Conservation (phyloP, 305 asterid species). For the Plantago coronopus region DNA sequence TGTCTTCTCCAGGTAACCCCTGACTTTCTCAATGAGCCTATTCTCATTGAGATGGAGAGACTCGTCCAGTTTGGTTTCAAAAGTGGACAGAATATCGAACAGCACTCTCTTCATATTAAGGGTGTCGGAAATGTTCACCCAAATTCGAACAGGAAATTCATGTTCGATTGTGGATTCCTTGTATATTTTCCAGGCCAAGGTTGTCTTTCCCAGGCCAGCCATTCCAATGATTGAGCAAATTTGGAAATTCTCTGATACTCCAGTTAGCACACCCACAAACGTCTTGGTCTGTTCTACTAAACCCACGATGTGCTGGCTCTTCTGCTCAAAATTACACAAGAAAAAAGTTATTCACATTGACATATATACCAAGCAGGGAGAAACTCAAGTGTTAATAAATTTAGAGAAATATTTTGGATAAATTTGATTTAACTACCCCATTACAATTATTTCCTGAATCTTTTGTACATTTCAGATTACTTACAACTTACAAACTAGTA, state of each 20-base stretch:
- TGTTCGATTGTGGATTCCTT: slow-evolving; percentile 25
- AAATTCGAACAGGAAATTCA: slow-evolving; percentile 27
- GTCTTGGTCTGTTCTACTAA: slow-evolving; percentile 24
- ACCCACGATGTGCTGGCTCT: slow-evolving; percentile 27
- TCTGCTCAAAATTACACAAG: too few species aligned
- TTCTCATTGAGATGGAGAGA: background rate
- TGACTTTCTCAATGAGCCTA: background rate
- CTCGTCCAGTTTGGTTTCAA: background rate
- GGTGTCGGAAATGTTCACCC: slow-evolving; percentile 30
- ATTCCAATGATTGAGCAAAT: background rate
- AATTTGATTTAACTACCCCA: too few species aligned
- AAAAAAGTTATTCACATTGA: background rate
- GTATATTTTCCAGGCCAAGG: slow-evolving; percentile 30
- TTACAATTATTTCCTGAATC: too few species aligned
- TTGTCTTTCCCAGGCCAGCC: slow-evolving; percentile 40
- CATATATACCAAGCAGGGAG: too few species aligned
- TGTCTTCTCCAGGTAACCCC: slow-evolving; percentile 6
- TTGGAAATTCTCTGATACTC: slow-evolving; percentile 3
- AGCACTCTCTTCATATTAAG: slow-evolving; percentile 13
- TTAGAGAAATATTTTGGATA: too few species aligned
- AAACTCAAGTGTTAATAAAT: too few species aligned
- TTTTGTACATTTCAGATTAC: too few species aligned
- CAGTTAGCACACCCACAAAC: slow-evolving; percentile 17
- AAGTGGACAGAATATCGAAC: background rate
- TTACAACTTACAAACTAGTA: too few species aligned